These are phyloP conservation scores for Rhododendron henanense DNA, from an alignment of 148 eudicot species.

Conservation along the genomic window DNA sequence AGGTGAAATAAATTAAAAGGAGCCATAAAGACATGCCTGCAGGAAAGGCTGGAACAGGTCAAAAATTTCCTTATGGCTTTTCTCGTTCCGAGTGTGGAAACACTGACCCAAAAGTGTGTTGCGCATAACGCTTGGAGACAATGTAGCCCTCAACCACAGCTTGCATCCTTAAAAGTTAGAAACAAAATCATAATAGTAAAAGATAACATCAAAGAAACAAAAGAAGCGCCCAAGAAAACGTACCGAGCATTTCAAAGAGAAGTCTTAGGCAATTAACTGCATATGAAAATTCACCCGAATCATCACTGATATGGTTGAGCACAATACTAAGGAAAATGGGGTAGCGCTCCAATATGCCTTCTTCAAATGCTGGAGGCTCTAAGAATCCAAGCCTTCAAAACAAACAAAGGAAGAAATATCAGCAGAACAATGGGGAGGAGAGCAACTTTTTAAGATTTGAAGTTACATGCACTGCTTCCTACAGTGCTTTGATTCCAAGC, in stretches of 20 bases:
- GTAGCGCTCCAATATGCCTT: slow-evolving; percentile 90
- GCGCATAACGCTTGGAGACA: slow-evolving; percentile 93
- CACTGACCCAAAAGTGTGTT: slow-evolving; percentile 92
- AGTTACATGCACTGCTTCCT: slow-evolving; percentile 35
- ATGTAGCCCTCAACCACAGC: slow-evolving; percentile 86
- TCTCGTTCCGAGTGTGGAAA: slow-evolving; percentile 92
- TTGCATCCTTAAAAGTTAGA: slow-evolving; percentile 61
- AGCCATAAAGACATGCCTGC: slow-evolving; percentile 51
- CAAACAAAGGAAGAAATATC: slow-evolving; percentile 17
- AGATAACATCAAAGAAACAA: neutral
- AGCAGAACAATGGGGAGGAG: slow-evolving; percentile 6
- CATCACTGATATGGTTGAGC: slow-evolving; percentile 94
- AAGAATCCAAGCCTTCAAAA: slow-evolving; percentile 81
- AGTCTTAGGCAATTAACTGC: slow-evolving; percentile 93
- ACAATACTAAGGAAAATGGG: slow-evolving; percentile 86
- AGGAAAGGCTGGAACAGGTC: slow-evolving; percentile 90
- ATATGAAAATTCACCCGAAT: slow-evolving; percentile 90
- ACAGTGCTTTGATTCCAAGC: slow-evolving; percentile 97
- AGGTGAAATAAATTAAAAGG: slow-evolving; percentile 8
- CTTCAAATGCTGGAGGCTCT: slow-evolving; percentile 96
- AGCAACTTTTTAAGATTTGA: slow-evolving; percentile 12
- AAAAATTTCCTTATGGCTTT: slow-evolving; percentile 93
- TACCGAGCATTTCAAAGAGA: slow-evolving; percentile 91
- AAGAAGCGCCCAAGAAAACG: slow-evolving; percentile 11
- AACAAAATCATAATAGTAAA: slow-evolving; percentile 1